phyloP scores from a whole-genome alignment of 192 early-diverging fungal species.

The Entrophospora sp. region DNA sequence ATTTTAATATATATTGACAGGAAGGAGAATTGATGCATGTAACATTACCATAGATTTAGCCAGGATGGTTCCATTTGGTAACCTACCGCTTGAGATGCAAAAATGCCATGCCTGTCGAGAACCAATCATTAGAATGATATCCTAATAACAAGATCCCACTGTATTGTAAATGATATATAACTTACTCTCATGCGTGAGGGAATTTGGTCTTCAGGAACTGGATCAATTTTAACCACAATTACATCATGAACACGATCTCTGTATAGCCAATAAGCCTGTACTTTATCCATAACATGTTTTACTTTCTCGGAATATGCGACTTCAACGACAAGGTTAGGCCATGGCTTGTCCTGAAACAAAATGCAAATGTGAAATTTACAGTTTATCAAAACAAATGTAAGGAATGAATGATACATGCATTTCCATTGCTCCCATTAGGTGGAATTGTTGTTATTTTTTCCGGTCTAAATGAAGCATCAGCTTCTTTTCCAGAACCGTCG shows the following conservation, averaged over 20 bases:
- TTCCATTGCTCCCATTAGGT: slow-evolving; percentile 18
- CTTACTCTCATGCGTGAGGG: slow-evolving; percentile 20
- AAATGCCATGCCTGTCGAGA: slow-evolving; percentile 13
- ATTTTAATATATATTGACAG: slow-evolving; percentile 10
- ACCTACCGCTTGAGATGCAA: not conserved
- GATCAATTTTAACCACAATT: slow-evolving; percentile 21
- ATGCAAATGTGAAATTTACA: not conserved
- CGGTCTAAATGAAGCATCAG: slow-evolving; percentile 12
- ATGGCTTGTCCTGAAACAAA: slow-evolving; percentile 13
- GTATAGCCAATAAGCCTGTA: slow-evolving; percentile 8
- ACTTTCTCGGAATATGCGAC: slow-evolving; percentile 16
- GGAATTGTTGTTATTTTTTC: slow-evolving; percentile 8
- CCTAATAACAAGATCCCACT: not conserved
- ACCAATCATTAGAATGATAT: slow-evolving; percentile 6
- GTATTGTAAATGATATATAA: slow-evolving; percentile 1
- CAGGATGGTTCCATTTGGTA: not conserved
- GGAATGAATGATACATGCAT: slow-evolving; percentile 1
- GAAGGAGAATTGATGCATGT: slow-evolving; percentile 1
- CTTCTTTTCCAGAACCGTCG: slow-evolving; percentile 17
- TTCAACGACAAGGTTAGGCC: slow-evolving; percentile 15
- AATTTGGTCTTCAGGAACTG: not conserved
- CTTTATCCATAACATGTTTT: slow-evolving; percentile 14
- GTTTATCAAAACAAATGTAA: slow-evolving; percentile 13
- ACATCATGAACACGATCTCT: slow-evolving; percentile 13
- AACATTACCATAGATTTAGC: slow-evolving; percentile 1